Conservation (phyloP, 371 early-diverging fungal genomes). For the Smittium mucronatum region DNA sequence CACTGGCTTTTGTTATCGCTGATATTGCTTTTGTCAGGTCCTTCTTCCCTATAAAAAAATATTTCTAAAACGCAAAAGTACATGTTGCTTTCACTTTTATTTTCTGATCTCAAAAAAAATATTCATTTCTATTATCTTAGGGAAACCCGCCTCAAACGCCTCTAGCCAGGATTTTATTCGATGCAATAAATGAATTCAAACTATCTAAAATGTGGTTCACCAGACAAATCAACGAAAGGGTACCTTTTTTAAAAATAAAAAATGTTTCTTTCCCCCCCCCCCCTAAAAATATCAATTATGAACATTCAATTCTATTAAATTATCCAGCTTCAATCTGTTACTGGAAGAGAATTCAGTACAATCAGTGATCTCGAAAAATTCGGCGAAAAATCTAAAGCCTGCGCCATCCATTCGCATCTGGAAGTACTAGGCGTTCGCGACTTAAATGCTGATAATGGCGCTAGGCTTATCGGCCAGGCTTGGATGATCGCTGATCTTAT, state of each 20-base stretch:
- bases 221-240: conserved; percentile 14
- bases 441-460: conserved; percentile 76
- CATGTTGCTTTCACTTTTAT: too few species aligned
- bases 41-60: not conserved
- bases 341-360: conserved; percentile 53
- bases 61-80: too few species aligned
- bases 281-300: conserved; percentile 3
- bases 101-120: too few species aligned
- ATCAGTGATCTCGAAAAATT: conserved; percentile 69
- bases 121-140: too few species aligned
- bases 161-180: conserved; percentile 18
- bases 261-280: not conserved
- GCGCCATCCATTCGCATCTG: conserved; percentile 70
- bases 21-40: not conserved
- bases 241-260: not conserved
- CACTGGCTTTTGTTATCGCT: too few species aligned
- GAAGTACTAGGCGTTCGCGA: conserved; percentile 72
- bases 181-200: conserved; percentile 19
- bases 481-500: conserved; percentile 64
- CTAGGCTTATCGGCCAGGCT: conserved; percentile 81
- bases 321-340: conserved; percentile 52
- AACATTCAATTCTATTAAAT: conserved; percentile 29
- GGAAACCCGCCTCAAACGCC: conserved; percentile 25
- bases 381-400: conserved; percentile 75
- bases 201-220: conserved; percentile 32